These are phyloP conservation scores for Ceratobasidium sp. DNA, from an alignment of 1,284 basidiomycete genomes.

Conservation along the genomic window DNA sequence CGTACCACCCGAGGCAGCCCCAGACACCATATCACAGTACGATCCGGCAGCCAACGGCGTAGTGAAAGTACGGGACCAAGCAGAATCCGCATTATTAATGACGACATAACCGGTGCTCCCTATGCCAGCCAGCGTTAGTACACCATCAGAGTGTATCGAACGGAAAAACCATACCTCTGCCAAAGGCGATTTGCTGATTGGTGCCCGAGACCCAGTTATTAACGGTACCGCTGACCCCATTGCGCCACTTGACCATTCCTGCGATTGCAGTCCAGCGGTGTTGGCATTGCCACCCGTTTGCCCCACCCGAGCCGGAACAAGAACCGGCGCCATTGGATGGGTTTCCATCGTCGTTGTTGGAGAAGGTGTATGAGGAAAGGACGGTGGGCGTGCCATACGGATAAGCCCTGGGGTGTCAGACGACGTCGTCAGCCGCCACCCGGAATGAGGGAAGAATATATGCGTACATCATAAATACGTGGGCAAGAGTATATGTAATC, in stretches of 20 bases:
- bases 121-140: not conserved
- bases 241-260: slow-evolving; percentile 75
- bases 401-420: slow-evolving; percentile 61
- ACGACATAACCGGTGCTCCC: slow-evolving; percentile 67
- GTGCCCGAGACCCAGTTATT: slow-evolving; percentile 70
- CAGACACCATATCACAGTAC: slow-evolving; percentile 76
- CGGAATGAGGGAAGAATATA: not conserved
- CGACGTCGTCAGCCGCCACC: too few species aligned
- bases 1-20: slow-evolving; percentile 56
- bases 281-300: slow-evolving; percentile 66
- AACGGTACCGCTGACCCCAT: slow-evolving; percentile 62
- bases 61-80: slow-evolving; percentile 68
- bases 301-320: slow-evolving; percentile 66
- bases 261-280: slow-evolving; percentile 71
- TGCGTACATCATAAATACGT: slow-evolving; percentile 70
- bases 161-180: slow-evolving; percentile 61
- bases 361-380: slow-evolving; percentile 70
- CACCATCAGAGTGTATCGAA: not conserved
- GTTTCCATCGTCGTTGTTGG: slow-evolving; percentile 67
- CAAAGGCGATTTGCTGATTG: slow-evolving; percentile 72
- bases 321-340: slow-evolving; percentile 69
- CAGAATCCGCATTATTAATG: slow-evolving; percentile 72
- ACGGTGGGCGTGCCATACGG: slow-evolving; percentile 75
- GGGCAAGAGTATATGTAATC: slow-evolving; percentile 71
- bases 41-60: slow-evolving; percentile 69